phyloP scores from a whole-genome alignment of 1,139 yeast species.

The Saccharomycopsis crataegensis region DNA sequence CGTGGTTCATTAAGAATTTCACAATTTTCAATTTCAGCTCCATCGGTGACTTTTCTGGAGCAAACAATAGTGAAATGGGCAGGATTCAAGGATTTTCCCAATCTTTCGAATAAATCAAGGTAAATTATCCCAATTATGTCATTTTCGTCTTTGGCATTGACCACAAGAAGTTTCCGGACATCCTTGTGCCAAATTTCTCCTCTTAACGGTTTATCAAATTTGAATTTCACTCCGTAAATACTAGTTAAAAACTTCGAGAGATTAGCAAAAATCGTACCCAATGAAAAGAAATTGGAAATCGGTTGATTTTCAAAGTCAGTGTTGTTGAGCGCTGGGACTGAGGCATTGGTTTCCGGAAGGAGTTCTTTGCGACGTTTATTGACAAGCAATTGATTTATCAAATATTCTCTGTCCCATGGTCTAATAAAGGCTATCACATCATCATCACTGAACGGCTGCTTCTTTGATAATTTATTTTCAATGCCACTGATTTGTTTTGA shows the following conservation, averaged over 20 bases:
- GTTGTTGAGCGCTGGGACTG: constrained; percentile 4
- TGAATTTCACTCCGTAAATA: constrained; percentile 70
- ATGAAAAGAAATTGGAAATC: constrained; percentile 56
- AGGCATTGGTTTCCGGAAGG: constrained; percentile 10
- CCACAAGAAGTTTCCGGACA: constrained; percentile 74
- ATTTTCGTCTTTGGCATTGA: constrained; percentile 35
- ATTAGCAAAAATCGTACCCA: constrained; percentile 85
- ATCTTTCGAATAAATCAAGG: constrained; percentile 58
- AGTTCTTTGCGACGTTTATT: constrained; percentile 25
- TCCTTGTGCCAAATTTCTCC: constrained; percentile 94
- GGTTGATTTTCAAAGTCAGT: constrained; percentile 5
- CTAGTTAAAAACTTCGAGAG: constrained; percentile 60
- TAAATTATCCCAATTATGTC: constrained; percentile 59
- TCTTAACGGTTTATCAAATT: constrained; percentile 51
- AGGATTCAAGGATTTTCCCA: constrained; percentile 63
- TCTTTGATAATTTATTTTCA: not conserved
- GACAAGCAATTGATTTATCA: constrained; percentile 35
- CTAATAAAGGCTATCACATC: constrained; percentile 44
- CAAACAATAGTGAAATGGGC: constrained; percentile 98
- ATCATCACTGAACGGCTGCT: constrained; percentile 27
- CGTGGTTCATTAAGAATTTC: constrained; percentile 21
- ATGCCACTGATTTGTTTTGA: constrained; percentile 14
- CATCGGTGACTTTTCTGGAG: constrained; percentile 58
- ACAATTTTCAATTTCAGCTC: constrained; percentile 29
- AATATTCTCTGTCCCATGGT: constrained; percentile 92